Conservation (phyloP, 768 basidiomycete genomes). For the Trametes meyenii region DNA sequence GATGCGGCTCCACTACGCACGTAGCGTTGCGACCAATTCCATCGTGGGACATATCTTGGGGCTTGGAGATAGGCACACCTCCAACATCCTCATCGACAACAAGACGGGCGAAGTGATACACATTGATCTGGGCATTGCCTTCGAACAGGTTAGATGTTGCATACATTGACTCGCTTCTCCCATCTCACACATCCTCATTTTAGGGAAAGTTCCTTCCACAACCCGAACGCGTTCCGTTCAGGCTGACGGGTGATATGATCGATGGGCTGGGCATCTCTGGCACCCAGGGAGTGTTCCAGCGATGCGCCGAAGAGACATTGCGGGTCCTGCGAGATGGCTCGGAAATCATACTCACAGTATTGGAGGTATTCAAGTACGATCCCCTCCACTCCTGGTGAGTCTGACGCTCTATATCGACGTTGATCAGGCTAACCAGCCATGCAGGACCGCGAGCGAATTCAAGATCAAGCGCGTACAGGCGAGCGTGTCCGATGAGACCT, state of each 20-base stretch:
- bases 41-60: constrained; percentile 94
- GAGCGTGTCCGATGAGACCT: constrained; percentile 28
- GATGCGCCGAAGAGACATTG: constrained; percentile 93
- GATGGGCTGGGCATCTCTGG: constrained; percentile 93
- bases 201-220: constrained; percentile 80
- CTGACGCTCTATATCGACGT: neutral
- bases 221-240: constrained; percentile 92
- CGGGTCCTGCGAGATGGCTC: constrained; percentile 86
- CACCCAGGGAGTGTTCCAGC: constrained; percentile 91
- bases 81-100: constrained; percentile 90
- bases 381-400: constrained; percentile 89
- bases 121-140: constrained; percentile 96
- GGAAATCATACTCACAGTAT: constrained; percentile 88
- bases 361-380: constrained; percentile 97
- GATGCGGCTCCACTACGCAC: constrained; percentile 85
- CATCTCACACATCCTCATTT: neutral
- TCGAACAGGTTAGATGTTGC: constrained; percentile 75
- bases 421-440: neutral
- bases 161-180: neutral
- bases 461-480: constrained; percentile 68
- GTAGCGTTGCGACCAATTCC: constrained; percentile 91
- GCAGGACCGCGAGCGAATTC: constrained; percentile 77
- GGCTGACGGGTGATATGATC: constrained; percentile 90
- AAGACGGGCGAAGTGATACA: constrained; percentile 86
- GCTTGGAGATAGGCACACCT: constrained; percentile 88